Evolutionary conservation across 208 protist species (phyloP).

Genomic region (Acanthamoeba triangularis): DNA sequence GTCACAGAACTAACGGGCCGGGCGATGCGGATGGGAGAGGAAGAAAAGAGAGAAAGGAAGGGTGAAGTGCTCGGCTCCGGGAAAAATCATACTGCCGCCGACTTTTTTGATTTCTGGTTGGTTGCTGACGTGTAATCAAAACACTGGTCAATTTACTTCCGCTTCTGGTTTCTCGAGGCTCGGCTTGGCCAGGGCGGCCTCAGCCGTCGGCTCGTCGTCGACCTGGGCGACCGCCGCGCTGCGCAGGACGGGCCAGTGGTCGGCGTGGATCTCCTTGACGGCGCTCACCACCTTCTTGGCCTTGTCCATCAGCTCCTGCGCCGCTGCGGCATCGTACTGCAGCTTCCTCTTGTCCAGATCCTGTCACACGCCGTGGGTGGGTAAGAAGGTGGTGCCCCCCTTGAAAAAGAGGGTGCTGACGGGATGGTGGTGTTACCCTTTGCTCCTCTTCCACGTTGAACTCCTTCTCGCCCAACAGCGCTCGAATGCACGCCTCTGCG

Average conservation of each 20-base stretch:
- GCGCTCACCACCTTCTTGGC: not conserved
- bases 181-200: not conserved
- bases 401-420: not conserved
- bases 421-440: not conserved
- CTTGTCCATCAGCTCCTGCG: not conserved
- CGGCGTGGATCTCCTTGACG: slow-evolving; percentile 7
- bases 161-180: not conserved
- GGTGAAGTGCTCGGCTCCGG: not conserved
- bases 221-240: not conserved
- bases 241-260: not conserved
- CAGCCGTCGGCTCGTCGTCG: not conserved
- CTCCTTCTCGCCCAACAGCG: slow-evolving; percentile 60
- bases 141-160: not conserved
- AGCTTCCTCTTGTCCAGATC: slow-evolving; percentile 5
- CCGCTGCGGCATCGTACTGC: not conserved
- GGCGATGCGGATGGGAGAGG: slow-evolving; percentile 66
- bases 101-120: slow-evolving; percentile 40
- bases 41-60: slow-evolving; percentile 65
- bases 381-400: not conserved
- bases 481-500: slow-evolving; percentile 23
- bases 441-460: slow-evolving; percentile 64
- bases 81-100: slow-evolving; percentile 2
- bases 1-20: not conserved
- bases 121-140: slow-evolving; percentile 18
- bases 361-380: not conserved